Base-by-base conservation (phyloP, 441 rosid species). In the Macaranga tanarius region DNA sequence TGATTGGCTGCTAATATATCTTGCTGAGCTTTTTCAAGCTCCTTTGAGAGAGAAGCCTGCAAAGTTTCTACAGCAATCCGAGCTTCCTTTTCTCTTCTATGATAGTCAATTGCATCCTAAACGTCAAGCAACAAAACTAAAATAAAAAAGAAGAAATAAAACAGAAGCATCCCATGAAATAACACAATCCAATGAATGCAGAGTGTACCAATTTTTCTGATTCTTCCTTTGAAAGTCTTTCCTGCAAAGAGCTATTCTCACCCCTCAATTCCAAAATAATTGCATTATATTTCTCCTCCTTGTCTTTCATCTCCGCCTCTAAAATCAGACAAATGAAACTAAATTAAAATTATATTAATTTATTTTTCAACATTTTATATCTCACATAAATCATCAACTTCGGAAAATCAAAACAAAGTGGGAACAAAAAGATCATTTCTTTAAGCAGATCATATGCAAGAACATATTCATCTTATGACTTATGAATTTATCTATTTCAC, bases 41-140 rank as follows among this genome's bases (percentile, higher is more conserved):
- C 96, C 69, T 84, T 95, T 10, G 82, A 45, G 31, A 93, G 85
- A 84, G 93, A 86, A 75, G 81, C 88, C 77, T 81, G 83, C 50
- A 78, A 62, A 80, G 81, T 90, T 79, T 90, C 99, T 71, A 82
- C 82, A 57, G 87, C 79, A 79, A 81, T 76, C 79, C 97, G 76
- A 62, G 84, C 88, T 80, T 88, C 91, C 42, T 76, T 83, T 77
- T 96, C 97, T 69, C 75, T 75, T 78, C 60, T 79, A 85, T 88
- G 86, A 75, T 82, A 79, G 50, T 87, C 85, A 69, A 89, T 81
- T 71, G 92, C 95, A 58, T 86, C 92, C 99, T 96, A 80, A 52
- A 79, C 60, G 67, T 62, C 68, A 77, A 55, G 65, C 26, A 40
- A 65, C 31, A 73, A 56, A 16, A 56, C 47, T 25, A 68, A 38